Evolutionary conservation across 768 basidiomycete genomes (phyloP).

Genomic region (Lyophyllum atratum): DNA sequence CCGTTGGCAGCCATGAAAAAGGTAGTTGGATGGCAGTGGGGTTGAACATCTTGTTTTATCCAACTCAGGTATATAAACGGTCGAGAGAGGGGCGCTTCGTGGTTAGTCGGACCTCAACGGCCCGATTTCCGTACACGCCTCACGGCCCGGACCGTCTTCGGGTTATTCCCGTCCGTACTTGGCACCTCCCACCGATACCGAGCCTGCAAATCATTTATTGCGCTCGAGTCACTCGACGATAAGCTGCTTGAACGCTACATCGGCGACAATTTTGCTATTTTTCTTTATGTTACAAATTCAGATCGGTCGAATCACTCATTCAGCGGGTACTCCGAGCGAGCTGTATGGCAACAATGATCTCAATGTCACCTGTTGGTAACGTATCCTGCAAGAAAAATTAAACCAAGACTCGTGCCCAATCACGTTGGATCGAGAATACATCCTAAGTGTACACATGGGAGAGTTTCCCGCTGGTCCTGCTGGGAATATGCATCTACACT

Average conservation of each 20-base stretch:
- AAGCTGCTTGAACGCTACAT: neutral
- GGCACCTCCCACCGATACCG: neutral
- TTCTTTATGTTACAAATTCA: neutral
- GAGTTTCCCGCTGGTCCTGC: neutral
- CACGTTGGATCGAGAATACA: neutral
- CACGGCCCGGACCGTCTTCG: conserved; percentile 25
- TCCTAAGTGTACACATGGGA: neutral
- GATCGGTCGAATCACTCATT: neutral
- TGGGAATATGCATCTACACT: neutral
- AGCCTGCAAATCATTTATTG: conserved; percentile 1
- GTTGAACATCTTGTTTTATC: conserved; percentile 16
- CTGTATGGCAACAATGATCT: neutral
- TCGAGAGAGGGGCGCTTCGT: conserved; percentile 13
- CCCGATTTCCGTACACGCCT: conserved; percentile 22
- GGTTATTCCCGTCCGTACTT: conserved; percentile 9
- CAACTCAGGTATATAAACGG: conserved; percentile 23
- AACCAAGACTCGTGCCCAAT: conserved; percentile 8
- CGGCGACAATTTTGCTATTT: neutral
- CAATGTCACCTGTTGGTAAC: conserved; percentile 7
- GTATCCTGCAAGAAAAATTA: neutral
- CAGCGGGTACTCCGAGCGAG: neutral
- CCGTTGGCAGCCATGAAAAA: conserved; percentile 46
- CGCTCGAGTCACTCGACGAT: neutral
- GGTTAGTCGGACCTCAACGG: conserved; percentile 24
- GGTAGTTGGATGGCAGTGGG: conserved; percentile 12